Percentiles rank a stretch among this genome's conserved stretches.
Evolutionary conservation across 2,329 filamentous ascomycete genomes (phyloP).

Genomic region (Botryotinia globosa): DNA sequence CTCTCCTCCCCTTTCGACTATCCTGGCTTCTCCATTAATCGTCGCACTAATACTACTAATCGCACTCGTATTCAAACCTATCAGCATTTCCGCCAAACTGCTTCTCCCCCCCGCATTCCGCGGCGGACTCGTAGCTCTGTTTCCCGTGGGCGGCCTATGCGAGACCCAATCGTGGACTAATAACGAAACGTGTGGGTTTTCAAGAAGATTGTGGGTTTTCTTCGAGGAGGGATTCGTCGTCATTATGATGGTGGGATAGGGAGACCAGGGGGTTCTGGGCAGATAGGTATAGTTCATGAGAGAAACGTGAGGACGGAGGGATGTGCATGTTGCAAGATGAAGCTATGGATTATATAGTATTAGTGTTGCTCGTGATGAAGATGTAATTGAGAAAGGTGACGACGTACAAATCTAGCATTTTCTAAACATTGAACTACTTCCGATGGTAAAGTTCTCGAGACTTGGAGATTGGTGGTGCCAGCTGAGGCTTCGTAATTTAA

Average conservation of each 20-base stretch:
- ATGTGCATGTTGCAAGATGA: conserved; percentile 86
- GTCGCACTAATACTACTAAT: conserved; percentile 88
- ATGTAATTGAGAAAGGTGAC: neutral
- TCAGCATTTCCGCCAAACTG: conserved; percentile 75
- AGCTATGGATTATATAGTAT: conserved; percentile 54
- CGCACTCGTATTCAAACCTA: conserved; percentile 87
- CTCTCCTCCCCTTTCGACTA: conserved; percentile 70
- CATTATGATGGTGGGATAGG: conserved; percentile 86
- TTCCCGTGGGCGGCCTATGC: conserved; percentile 79
- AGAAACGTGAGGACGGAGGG: conserved; percentile 84
- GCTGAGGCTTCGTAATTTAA: conserved; percentile 74
- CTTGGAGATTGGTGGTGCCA: conserved; percentile 62
- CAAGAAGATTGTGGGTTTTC: conserved; percentile 76
- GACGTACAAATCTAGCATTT: conserved; percentile 85
- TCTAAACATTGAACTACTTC: conserved; percentile 90
- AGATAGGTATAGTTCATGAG: conserved; percentile 99
- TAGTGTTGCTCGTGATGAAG: neutral
- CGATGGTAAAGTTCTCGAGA: conserved; percentile 67
- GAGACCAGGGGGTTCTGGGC: conserved; percentile 66
- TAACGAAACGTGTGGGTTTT: conserved; percentile 84
- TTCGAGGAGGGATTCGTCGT: conserved; percentile 78
- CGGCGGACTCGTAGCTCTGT: conserved; percentile 52
- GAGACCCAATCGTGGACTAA: conserved; percentile 99
- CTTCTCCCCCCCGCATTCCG: conserved; percentile 63
- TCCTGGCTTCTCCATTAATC: conserved; percentile 80